Conservation (phyloP, 306 rosid species). For the Lithocarpus polystachyus region DNA sequence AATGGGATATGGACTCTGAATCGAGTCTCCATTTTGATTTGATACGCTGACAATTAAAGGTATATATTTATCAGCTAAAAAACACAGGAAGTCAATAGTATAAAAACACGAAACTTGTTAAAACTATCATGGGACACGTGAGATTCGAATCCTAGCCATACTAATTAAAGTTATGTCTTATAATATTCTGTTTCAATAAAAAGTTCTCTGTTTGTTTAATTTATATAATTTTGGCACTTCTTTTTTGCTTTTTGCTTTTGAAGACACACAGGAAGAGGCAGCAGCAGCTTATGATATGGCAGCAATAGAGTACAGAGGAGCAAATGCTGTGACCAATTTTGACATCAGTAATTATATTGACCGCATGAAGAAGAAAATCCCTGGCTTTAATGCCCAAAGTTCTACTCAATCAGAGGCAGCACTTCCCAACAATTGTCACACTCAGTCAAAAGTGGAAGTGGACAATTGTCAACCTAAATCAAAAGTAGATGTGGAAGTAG, state of each 20-base stretch:
- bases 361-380: constrained; percentile 27
- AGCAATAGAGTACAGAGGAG: constrained; percentile 83
- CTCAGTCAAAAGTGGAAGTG: constrained; percentile 19
- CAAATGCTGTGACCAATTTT: constrained; percentile 88
- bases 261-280: constrained; percentile 95
- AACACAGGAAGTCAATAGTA: neutral
- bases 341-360: constrained; percentile 66
- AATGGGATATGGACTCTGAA: neutral
- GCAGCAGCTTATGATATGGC: constrained; percentile 92
- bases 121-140: constrained; percentile 33
- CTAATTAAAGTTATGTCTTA: constrained; percentile 15
- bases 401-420: neutral
- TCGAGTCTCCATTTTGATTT: neutral
- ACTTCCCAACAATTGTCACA: constrained; percentile 22
- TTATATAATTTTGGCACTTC: neutral
- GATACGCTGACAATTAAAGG: neutral
- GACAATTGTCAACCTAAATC: constrained; percentile 18
- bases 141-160: constrained; percentile 19
- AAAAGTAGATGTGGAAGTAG: constrained; percentile 18
- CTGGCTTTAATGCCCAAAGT: neutral
- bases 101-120: neutral
- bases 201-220: constrained; percentile 26
- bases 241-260: neutral
- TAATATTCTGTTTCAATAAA: constrained; percentile 19
- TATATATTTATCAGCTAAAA: neutral